A percentile compares a stretch with the other conserved stretches of the same genome.
phyloP scores from a whole-genome alignment of 1,139 yeast genomes.

The Nadsonia starkeyi-henricii region DNA sequence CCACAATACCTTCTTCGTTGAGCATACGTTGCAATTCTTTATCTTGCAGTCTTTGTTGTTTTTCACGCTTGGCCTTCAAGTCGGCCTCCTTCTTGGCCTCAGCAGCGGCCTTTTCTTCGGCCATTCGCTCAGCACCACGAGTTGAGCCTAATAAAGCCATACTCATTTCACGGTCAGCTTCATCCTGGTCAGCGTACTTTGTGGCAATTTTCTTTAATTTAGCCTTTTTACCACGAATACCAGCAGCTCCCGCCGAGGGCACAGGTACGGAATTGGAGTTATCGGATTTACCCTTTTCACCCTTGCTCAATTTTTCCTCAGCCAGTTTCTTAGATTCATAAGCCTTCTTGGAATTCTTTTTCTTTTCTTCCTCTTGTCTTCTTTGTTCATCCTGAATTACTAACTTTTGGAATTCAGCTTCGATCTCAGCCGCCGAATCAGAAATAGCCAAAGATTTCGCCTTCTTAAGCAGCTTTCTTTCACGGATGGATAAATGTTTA shows the following conservation, averaged over 20 bases:
- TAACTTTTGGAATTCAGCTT: not conserved
- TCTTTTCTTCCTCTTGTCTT: not conserved
- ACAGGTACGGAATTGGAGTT: not conserved
- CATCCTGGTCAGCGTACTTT: conserved; percentile 85
- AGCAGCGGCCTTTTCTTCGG: conserved; percentile 15
- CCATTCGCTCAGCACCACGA: conserved; percentile 42
- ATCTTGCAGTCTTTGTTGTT: conserved; percentile 32
- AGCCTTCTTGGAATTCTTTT: not conserved
- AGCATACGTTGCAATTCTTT: conserved; percentile 32
- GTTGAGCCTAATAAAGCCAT: conserved; percentile 77
- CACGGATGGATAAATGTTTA: not conserved
- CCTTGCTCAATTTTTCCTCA: not conserved
- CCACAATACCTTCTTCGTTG: conserved; percentile 22
- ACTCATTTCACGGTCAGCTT: conserved; percentile 60
- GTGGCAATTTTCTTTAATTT: conserved; percentile 69
- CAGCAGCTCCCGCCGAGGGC: conserved; percentile 21
- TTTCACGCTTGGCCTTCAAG: conserved; percentile 21
- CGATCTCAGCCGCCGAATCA: not conserved
- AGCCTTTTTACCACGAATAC: conserved; percentile 70
- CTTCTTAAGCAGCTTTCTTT: not conserved
- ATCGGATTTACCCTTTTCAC: not conserved
- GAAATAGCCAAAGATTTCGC: not conserved
- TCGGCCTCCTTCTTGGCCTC: conserved; percentile 26
- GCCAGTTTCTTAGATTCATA: not conserved
- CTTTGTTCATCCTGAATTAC: not conserved